These are phyloP conservation scores for Tetragonia tetragonoides DNA, from an alignment of 148 eudicot species.

Conservation along the genomic window DNA sequence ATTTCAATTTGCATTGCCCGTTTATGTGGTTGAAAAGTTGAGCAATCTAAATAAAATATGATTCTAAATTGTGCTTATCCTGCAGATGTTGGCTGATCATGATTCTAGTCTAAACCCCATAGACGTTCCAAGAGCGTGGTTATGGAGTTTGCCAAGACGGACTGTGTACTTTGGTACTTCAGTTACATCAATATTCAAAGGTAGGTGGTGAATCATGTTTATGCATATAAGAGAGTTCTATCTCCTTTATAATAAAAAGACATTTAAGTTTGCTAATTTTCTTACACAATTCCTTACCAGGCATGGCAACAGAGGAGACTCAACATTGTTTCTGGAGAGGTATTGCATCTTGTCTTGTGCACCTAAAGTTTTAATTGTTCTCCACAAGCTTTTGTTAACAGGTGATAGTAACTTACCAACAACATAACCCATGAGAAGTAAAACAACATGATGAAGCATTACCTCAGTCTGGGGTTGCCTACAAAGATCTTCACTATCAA, in stretches of 20 bases:
- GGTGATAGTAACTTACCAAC: too few relatives aligned
- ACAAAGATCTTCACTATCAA: too few relatives aligned
- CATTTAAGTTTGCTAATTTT: not conserved
- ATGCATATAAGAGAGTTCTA: not conserved
- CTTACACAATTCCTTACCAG: slow-evolving; percentile 29
- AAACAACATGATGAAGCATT: too few relatives aligned
- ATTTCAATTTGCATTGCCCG: too few relatives aligned
- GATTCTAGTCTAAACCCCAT: slow-evolving; percentile 80
- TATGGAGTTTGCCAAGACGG: slow-evolving; percentile 84
- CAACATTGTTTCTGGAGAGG: slow-evolving; percentile 98
- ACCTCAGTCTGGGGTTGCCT: too few relatives aligned
- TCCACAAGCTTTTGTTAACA: too few relatives aligned
- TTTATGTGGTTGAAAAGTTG: too few relatives aligned
- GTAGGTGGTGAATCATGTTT: slow-evolving; percentile 27
- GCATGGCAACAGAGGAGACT: slow-evolving; percentile 66
- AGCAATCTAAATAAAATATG: too few relatives aligned
- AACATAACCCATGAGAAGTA: too few relatives aligned
- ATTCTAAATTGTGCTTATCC: too few relatives aligned
- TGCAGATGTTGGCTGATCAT: slow-evolving; percentile 93
- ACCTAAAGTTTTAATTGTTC: too few relatives aligned
- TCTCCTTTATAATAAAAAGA: not conserved
- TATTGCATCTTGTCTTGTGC: slow-evolving; percentile 11
- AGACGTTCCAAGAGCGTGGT: slow-evolving; percentile 66
- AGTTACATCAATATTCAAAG: slow-evolving; percentile 77
- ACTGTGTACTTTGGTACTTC: slow-evolving; percentile 95